These are phyloP conservation scores for Penicillium canescens DNA, from an alignment of 495 filamentous ascomycete species.

Conservation along the genomic window DNA sequence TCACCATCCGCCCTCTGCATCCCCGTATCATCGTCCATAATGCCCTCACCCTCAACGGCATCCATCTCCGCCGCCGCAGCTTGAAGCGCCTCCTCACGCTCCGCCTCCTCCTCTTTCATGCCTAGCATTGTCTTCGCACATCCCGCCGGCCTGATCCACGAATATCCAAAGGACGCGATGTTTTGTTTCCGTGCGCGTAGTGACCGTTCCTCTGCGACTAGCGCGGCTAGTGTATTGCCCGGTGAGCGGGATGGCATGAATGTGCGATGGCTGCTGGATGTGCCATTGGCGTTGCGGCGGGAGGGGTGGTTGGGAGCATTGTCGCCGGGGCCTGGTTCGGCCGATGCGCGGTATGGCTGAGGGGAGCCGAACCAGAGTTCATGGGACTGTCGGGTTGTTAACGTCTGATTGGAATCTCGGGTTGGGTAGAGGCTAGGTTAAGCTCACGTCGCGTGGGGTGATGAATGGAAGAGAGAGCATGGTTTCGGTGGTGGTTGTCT, in stretches of 20 bases:
- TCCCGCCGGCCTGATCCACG: conserved; percentile 79
- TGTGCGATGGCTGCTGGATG: conserved; percentile 21
- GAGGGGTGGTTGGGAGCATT: conserved; percentile 23
- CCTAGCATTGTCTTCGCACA: conserved; percentile 75
- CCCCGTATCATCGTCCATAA: conserved; percentile 26
- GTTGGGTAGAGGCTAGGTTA: neutral
- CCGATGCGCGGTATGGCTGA: conserved; percentile 40
- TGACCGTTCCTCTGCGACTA: conserved; percentile 67
- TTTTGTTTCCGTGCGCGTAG: conserved; percentile 67
- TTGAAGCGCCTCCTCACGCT: conserved; percentile 76
- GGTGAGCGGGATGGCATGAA: conserved; percentile 30
- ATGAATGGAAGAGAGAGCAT: conserved; percentile 72
- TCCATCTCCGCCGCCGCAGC: conserved; percentile 67
- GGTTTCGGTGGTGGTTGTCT: conserved; percentile 31
- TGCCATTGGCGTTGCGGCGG: conserved; percentile 30
- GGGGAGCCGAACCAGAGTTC: conserved; percentile 69
- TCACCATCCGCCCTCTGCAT: conserved; percentile 24
- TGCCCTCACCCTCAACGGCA: conserved; percentile 59
- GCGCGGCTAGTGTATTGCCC: conserved; percentile 52
- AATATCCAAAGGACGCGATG: conserved; percentile 71
- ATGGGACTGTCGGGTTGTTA: conserved; percentile 54
- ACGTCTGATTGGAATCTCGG: neutral
- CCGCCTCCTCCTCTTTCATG: conserved; percentile 74
- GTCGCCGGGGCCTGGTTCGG: conserved; percentile 13
- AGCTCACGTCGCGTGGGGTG: conserved; percentile 67